Percentiles rank a stretch among this genome's conserved stretches.
Conservation (phyloP, 2,329 filamentous ascomycete species). For the Beauveria asiatica region DNA sequence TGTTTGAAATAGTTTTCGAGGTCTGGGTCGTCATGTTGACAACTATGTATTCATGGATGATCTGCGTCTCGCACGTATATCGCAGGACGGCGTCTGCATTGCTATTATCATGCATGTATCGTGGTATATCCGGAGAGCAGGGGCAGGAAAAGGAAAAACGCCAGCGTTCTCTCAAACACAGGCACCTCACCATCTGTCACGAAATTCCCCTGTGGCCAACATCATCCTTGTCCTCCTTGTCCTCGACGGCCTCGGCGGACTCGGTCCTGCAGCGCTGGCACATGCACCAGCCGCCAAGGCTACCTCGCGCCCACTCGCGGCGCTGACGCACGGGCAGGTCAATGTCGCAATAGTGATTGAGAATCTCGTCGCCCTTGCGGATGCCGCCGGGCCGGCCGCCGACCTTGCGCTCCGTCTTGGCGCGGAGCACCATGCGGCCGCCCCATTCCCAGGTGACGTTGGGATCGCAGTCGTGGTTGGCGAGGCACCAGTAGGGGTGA, state of each 20-base stretch:
- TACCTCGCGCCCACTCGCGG: constrained; percentile 81
- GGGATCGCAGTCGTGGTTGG: constrained; percentile 92
- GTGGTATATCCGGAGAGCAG: background rate
- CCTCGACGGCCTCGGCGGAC: constrained; percentile 26
- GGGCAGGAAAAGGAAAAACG: background rate
- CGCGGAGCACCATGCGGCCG: constrained; percentile 64
- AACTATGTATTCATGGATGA: background rate
- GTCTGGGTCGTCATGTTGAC: background rate
- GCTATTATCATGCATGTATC: background rate
- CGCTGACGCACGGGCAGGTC: constrained; percentile 67
- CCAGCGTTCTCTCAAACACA: background rate
- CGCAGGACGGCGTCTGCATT: background rate
- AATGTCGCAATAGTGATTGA: constrained; percentile 93
- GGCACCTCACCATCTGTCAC: background rate
- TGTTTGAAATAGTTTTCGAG: background rate
- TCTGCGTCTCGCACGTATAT: background rate
- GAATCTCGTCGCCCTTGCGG: constrained; percentile 70
- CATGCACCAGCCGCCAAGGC: constrained; percentile 81
- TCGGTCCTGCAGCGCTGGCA: constrained; percentile 77
- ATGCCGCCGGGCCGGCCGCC: constrained; percentile 51
- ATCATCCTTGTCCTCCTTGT: background rate
- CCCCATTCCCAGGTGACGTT: constrained; percentile 95
- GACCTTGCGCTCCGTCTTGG: constrained; percentile 48
- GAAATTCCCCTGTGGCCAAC: background rate
- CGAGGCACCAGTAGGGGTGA: constrained; percentile 91